Conservation (phyloP, 208 protist genomes). For the Trypanosoma brucei region DNA sequence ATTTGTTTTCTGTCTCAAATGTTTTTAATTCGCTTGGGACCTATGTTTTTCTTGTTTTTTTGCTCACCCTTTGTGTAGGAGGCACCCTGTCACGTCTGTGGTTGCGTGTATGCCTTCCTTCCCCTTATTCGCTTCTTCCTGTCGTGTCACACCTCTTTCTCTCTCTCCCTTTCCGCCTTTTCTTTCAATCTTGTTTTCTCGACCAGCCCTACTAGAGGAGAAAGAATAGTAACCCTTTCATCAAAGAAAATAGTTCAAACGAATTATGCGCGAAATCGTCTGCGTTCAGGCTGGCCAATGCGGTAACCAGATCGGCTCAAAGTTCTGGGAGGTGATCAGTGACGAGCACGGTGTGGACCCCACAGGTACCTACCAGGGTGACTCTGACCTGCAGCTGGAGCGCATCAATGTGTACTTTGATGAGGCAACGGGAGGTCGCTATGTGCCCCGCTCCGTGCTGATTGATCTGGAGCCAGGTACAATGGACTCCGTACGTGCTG, state of each 20-base stretch:
- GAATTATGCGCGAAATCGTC: conserved; percentile 86
- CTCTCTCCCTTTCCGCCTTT: neutral
- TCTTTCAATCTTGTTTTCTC: neutral
- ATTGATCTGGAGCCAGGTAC: conserved; percentile 93
- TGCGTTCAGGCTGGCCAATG: conserved; percentile 74
- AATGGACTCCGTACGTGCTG: conserved; percentile 96
- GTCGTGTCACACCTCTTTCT: neutral
- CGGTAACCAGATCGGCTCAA: conserved; percentile 79
- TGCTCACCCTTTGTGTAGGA: no score
- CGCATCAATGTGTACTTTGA: conserved; percentile 98
- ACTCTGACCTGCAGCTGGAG: conserved; percentile 96
- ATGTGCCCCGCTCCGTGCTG: conserved; percentile 75
- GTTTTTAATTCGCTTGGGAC: no score
- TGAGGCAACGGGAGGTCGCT: conserved; percentile 89
- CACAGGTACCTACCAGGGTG: conserved; percentile 92
- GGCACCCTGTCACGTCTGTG: neutral
- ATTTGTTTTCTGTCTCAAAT: conserved; percentile 5
- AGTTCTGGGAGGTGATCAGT: conserved; percentile 81
- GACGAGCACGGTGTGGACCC: conserved; percentile 89
- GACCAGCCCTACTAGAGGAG: neutral
- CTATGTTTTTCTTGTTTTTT: no score
- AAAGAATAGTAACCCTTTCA: conserved; percentile 12
- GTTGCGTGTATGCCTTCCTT: neutral
- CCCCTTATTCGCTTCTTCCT: neutral
- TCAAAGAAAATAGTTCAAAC: conserved; percentile 8